phyloP scores from a whole-genome alignment of 73 alveolate genomes.

The Paramecium biaurelia region DNA sequence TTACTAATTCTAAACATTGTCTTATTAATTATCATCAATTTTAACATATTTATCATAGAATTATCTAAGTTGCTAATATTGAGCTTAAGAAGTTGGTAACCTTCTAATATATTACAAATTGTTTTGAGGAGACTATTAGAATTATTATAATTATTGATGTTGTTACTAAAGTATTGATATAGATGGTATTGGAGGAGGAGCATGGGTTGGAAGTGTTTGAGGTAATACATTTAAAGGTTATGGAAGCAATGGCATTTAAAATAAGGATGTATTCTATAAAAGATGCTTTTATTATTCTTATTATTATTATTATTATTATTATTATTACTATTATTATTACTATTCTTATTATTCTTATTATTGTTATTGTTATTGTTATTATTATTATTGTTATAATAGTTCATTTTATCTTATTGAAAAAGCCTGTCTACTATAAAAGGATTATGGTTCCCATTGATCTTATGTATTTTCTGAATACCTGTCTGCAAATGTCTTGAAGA shows the following conservation, averaged over 20 bases:
- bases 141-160: not conserved
- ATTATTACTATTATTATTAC: constrained; percentile 11
- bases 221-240: not conserved
- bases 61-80: not conserved
- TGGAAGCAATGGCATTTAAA: not conserved
- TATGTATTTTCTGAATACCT: not conserved
- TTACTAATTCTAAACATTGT: not conserved
- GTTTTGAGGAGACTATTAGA: not conserved
- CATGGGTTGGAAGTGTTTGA: not conserved
- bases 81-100: not conserved
- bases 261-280: not conserved
- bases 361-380: constrained; percentile 23
- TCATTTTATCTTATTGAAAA: not conserved
- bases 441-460: not conserved
- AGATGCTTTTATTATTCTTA: too few relatives aligned
- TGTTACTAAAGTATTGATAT: not conserved
- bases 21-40: not conserved
- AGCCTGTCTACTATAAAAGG: not conserved
- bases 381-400: not conserved
- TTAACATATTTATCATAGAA: not conserved
- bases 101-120: not conserved
- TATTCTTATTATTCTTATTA: not conserved
- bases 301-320: constrained; percentile 23
- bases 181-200: not conserved
- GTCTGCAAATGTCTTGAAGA: not conserved